A percentile compares a stretch with the other conserved stretches of the same genome.
Conservation (phyloP, 441 rosid genomes). For the Pelargonium cotyledonis region DNA sequence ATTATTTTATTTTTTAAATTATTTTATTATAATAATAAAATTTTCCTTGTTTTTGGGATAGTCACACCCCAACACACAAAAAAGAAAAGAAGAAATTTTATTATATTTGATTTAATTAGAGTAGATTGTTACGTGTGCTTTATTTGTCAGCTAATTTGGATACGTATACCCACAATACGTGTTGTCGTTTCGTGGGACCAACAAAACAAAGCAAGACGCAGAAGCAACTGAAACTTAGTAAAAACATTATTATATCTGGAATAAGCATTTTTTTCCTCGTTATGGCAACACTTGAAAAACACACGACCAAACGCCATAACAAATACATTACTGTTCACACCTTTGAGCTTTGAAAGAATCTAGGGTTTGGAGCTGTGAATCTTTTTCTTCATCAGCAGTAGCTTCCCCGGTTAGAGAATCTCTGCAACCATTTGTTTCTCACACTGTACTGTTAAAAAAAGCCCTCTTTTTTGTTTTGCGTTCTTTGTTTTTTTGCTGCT, state of each 20-base stretch:
- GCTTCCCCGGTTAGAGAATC: slow-evolving; percentile 26
- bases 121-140: no score
- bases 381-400: slow-evolving; percentile 23
- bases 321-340: slow-evolving; percentile 7
- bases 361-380: slow-evolving; percentile 34
- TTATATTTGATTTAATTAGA: no score
- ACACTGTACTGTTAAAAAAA: background rate
- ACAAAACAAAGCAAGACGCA: background rate
- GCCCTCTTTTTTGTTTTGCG: background rate
- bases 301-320: background rate
- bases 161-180: background rate
- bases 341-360: slow-evolving; percentile 17
- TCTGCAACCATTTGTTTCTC: slow-evolving; percentile 1
- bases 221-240: slow-evolving; percentile 6
- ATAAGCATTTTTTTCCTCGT: slow-evolving; percentile 6
- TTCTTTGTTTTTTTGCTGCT: background rate
- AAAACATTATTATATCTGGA: slow-evolving; percentile 2
- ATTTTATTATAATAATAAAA: no score
- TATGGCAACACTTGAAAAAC: slow-evolving; percentile 8
- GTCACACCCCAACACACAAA: no score
- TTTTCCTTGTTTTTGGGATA: no score
- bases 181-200: slow-evolving; percentile 4
- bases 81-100: no score
- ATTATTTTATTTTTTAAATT: no score
- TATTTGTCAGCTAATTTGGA: background rate